phyloP scores from a whole-genome alignment of 148 eudicot genomes.

The Suaeda aralocaspica region DNA sequence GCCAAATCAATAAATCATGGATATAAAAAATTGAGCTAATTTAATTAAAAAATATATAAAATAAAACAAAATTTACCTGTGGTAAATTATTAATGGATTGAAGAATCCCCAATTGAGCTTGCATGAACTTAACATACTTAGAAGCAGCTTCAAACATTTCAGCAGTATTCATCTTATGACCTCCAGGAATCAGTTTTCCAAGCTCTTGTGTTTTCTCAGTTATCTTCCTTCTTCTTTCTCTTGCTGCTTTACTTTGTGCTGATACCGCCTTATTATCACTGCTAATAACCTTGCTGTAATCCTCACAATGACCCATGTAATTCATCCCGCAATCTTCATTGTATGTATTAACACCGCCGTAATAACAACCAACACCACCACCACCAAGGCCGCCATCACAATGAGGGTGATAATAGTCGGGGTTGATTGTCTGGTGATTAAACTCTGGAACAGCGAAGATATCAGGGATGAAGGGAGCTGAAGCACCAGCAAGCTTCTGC shows the following conservation, averaged over 20 bases:
- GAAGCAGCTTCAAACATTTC: constrained; percentile 72
- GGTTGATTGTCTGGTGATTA: background rate
- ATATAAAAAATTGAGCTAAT: too few species aligned
- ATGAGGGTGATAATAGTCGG: too few species aligned
- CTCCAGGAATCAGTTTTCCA: constrained; percentile 74
- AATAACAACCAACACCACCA: background rate
- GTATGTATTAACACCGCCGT: background rate
- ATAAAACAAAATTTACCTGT: constrained; percentile 9
- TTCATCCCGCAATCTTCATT: constrained; percentile 1
- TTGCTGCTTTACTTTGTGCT: constrained; percentile 65
- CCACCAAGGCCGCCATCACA: background rate
- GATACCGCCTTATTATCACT: constrained; percentile 15
- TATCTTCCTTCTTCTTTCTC: constrained; percentile 76
- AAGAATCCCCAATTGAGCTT: constrained; percentile 63
- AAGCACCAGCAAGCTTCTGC: background rate
- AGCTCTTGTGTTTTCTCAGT: constrained; percentile 69
- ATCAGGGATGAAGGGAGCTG: background rate
- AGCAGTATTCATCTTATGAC: constrained; percentile 73
- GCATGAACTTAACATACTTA: constrained; percentile 59
- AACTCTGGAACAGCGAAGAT: background rate
- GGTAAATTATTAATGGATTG: constrained; percentile 23
- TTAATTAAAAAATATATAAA: too few species aligned
- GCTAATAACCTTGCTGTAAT: background rate
- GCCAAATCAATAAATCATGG: too few species aligned
- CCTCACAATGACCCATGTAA: background rate